Base-by-base conservation (phyloP, 352 stramenopile species). In the Phytophthora brassicae region DNA sequence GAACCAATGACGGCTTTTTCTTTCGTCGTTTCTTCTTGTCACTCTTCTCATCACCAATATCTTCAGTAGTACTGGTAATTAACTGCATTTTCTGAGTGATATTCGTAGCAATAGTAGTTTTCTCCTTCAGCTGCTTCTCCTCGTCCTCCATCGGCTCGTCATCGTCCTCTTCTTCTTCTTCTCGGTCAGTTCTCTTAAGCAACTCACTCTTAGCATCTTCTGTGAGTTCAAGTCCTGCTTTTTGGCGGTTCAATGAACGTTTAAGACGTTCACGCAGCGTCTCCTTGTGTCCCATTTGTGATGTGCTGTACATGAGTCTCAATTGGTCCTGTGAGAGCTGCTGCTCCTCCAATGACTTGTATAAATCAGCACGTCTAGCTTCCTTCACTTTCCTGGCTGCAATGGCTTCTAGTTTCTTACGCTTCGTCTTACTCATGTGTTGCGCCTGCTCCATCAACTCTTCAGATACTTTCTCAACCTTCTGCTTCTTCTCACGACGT, bases 381-480 rank as follows among this genome's bases (percentile, higher is more conserved):
- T 95, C 84, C 60, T 93, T 92, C 22, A 86, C 57, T 71, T 95
- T 95, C 41, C 75, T 73, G 17, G 77, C 79, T 58, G 81, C 86
- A 4, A 95, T 75, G 22, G 78, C 73, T 39, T 90, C 83, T 11
- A 95, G 58, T 52, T 93, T 93, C 58, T 90, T 90, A 60, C 84
- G 86, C 61, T 95, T 95, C 46, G 70, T 80, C 59, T 89, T 90
- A 62, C 81, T 93, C 71, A 93, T 74, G 35, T 84, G 85, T 29
- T 76, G 54, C 1, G 83, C 82, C 44, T 86, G 68, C 44, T 90
- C 53, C 49, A 95, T 33, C 45, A 90, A 64, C 31, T 91, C 82
- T 5, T 85, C 73, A 0, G 75, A 63, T 11, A 89, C 56, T 48
- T 73, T 64, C 22, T 87, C 75, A 13, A 68, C 55, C 54, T 88